Base-by-base conservation (phyloP, 306 rosid genomes). In the Sicyos edulis region DNA sequence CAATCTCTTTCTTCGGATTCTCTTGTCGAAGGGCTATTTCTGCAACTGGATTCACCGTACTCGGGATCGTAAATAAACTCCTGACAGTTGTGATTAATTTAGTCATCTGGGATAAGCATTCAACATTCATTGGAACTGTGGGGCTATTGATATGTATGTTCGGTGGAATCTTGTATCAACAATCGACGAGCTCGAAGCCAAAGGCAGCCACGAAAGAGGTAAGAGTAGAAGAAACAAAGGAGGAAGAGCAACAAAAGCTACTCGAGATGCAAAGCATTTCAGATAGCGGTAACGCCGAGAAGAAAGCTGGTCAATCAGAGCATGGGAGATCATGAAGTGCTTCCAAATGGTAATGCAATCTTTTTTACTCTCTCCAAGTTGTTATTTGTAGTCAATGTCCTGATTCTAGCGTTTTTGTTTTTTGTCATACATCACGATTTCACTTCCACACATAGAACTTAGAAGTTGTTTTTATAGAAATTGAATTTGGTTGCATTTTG, bases 1-100 rank as follows among this genome's bases (percentile, higher is more conserved):
- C 93, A 0, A 90, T 91, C 70, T 91, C 97, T 65, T 91, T 91
- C 89, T 91, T 91, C 20, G 95, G 96, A 64, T 91, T 91, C 71
- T 91, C 96, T 19, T 91, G 96, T 77, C 95, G 95, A 65, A 83
- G 84, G 80, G 88, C 96, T 0, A 90, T 90, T 56, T 90, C 91
- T 50, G 95, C 95, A 0, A 90, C 93, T 0, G 91, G 96, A 0
- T 88, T 90, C 75, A 90, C 96, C 19, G 96, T 90, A 71, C 96
- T 90, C n/a, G 96, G 96, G 10, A 88, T 90, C 75, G 95, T 90
- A 69, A 90, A 90, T 81, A 90, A 90, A 82, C 78, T 90, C 59
- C 81, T 90, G 70, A 90, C 96, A 0, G 91, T 90, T 40, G 91
- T 86, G 78, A 90, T 90, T 52, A 90, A 90, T 82, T 78, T 88